Evolutionary conservation across 2,329 filamentous ascomycete species (phyloP).

Genomic region (Coniochaeta sp.): DNA sequence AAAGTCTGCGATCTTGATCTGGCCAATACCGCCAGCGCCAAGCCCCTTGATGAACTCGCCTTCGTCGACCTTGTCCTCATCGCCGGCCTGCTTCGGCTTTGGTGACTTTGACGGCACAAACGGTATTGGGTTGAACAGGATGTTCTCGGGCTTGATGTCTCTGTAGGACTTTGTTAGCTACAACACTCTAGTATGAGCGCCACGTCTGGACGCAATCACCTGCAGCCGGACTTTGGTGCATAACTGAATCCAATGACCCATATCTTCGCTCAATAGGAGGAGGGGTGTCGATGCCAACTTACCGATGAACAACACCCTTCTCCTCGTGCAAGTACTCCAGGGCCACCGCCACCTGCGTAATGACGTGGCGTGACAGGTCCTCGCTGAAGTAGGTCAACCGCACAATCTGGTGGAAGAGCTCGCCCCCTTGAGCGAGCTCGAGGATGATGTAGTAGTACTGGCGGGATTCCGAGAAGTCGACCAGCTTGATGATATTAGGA

Average conservation of each 20-base stretch:
- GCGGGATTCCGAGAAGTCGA: constrained; percentile 87
- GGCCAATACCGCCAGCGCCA: constrained; percentile 84
- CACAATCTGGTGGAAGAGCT: constrained; percentile 97
- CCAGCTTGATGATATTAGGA: constrained; percentile 87
- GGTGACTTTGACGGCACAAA: constrained; percentile 74
- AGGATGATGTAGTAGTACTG: constrained; percentile 98
- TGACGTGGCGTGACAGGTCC: constrained; percentile 88
- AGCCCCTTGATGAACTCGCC: constrained; percentile 81
- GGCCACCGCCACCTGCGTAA: constrained; percentile 88
- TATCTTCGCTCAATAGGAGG: too few species aligned
- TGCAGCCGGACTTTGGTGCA: too few species aligned
- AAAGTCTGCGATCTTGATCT: constrained; percentile 97
- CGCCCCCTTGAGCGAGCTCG: constrained; percentile 88
- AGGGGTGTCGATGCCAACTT: too few species aligned
- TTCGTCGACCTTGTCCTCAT: constrained; percentile 96
- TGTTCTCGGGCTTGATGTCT: constrained; percentile 97
- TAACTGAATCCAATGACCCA: too few species aligned
- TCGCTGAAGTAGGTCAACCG: constrained; percentile 98
- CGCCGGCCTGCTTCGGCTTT: constrained; percentile 75
- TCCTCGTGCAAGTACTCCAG: constrained; percentile 92
- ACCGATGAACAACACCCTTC: constrained; percentile 95
- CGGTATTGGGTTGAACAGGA: constrained; percentile 83
- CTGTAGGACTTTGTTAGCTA: constrained; percentile 36
- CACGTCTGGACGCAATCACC: neutral
- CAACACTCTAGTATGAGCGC: too few species aligned